Evolutionary conservation across 352 stramenopile genomes (phyloP), one percentile per base, ranked within the genome.

Genomic region (Phytophthora foliorum): DNA sequence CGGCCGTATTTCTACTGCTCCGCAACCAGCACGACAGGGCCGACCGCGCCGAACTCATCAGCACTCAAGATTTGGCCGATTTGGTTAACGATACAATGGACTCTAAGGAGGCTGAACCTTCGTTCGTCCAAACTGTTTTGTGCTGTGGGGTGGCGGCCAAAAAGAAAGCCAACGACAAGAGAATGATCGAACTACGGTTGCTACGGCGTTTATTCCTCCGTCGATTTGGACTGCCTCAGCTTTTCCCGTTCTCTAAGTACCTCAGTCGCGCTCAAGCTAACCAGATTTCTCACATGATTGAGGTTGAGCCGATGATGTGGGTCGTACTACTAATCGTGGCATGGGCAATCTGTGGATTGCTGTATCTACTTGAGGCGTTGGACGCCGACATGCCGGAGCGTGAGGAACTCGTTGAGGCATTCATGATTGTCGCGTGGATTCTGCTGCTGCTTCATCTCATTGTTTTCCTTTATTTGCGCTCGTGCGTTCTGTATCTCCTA

Each of bases 281-380:
- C 74, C 81, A 93, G 62, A 90, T 93, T 64, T 87, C 72, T 2
- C 77, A 91, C 58, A 84, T 93, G 73, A 89, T 93, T 38, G 83
- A 93, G n/a, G 82, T 93, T 0, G 61, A 90, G 51, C 74, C 88
- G 19, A 76, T 59, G 6, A 89, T 82, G 64, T 93, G 79, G 81
- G 42, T 88, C n/a, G 34, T 90, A 6, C 67, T 90, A 8, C 57
- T 90, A 3, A 34, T 55, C 17, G 63, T 85, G 21, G 77, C 75
- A 0, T 90, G 80, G 77, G 67, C 48, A 0, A 66, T 90, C 39
- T 72, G 80, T 17, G 64, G 64, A 0, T 17, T 67, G 0, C 49
- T 74, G 1, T 25, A 45, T n/a, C 10, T 81, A 9, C 44, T 81
- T 25, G 29, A 67, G 22, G 25, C 49, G 2, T 21, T 74, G 0